phyloP scores from a whole-genome alignment of 1,139 yeast genomes.

The Debaryomyces sp. region DNA sequence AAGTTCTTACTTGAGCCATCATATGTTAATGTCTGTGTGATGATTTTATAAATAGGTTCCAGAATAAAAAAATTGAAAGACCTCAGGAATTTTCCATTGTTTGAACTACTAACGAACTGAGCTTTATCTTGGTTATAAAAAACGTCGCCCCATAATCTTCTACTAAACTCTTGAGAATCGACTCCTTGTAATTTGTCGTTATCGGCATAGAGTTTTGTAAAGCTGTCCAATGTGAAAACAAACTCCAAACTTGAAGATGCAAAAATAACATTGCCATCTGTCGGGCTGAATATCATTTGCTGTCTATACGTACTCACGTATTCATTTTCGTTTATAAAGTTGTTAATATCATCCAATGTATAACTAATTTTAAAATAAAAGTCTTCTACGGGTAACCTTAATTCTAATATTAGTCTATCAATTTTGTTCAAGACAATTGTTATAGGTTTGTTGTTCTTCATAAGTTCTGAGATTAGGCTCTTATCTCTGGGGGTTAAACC shows the following conservation, averaged over 20 bases:
- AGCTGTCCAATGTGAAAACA: conserved; percentile 67
- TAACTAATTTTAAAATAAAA: conserved; percentile 68
- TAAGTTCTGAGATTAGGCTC: conserved; percentile 49
- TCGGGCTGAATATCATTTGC: conserved; percentile 57
- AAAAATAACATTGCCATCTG: conserved; percentile 66
- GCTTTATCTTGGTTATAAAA: conserved; percentile 49
- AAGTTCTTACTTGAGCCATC: conserved; percentile 46
- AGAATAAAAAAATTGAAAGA: conserved; percentile 72
- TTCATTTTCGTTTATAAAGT: conserved; percentile 40
- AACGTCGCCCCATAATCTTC: conserved; percentile 77
- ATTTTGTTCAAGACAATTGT: conserved; percentile 75
- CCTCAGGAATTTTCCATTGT: conserved; percentile 35
- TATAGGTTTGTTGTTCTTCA: conserved; percentile 53
- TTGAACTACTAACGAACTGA: conserved; percentile 46
- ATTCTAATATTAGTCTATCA: conserved; percentile 79
- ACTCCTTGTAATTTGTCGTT: conserved; percentile 26
- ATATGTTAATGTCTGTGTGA: conserved; percentile 61
- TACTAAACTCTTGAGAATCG: conserved; percentile 48
- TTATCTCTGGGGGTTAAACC: conserved; percentile 66
- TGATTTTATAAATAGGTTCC: conserved; percentile 79
- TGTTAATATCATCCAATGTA: conserved; percentile 66
- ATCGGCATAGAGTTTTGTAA: conserved; percentile 56
- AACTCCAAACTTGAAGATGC: conserved; percentile 66
- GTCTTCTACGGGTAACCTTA: conserved; percentile 73
- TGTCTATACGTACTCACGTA: conserved; percentile 28